These are phyloP conservation scores for Serendipita sp. DNA, from an alignment of 768 basidiomycete genomes.

Conservation along the genomic window DNA sequence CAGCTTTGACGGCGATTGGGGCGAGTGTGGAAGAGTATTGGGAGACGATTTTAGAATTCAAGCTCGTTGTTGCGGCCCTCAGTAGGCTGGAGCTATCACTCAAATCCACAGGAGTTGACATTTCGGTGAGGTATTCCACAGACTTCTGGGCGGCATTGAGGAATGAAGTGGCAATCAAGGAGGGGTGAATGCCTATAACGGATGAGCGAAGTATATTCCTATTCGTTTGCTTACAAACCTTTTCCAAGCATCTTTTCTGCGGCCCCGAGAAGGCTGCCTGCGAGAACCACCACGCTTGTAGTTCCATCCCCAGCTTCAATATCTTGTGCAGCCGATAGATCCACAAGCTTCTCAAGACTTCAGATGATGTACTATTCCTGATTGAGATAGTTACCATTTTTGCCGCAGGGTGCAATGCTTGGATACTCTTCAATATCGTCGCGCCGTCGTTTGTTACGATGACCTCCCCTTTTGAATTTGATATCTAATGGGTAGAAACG, in stretches of 20 bases:
- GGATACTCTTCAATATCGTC: slow-evolving; percentile 88
- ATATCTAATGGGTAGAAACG: slow-evolving; percentile 42
- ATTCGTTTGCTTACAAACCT: slow-evolving; percentile 24
- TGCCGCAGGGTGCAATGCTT: slow-evolving; percentile 92
- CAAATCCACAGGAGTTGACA: slow-evolving; percentile 83
- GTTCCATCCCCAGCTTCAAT: slow-evolving; percentile 98
- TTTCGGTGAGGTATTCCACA: slow-evolving; percentile 84
- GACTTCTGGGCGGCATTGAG: slow-evolving; percentile 81
- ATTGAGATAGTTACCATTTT: slow-evolving; percentile 58
- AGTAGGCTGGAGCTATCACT: slow-evolving; percentile 71
- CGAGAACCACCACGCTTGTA: slow-evolving; percentile 91
- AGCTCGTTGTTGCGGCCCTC: slow-evolving; percentile 82
- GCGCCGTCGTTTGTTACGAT: slow-evolving; percentile 99
- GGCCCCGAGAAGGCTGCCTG: slow-evolving; percentile 80
- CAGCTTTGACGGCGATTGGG: slow-evolving; percentile 96
- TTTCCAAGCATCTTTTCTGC: slow-evolving; percentile 95
- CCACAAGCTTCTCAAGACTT: slow-evolving; percentile 53
- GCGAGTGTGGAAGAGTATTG: slow-evolving; percentile 96
- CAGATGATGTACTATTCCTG: background rate
- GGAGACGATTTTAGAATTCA: slow-evolving; percentile 99
- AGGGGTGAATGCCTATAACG: slow-evolving; percentile 63
- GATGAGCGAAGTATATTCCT: background rate
- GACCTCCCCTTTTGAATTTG: slow-evolving; percentile 90
- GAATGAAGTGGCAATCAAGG: slow-evolving; percentile 92
- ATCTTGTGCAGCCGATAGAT: slow-evolving; percentile 94